These are phyloP conservation scores for Amoeboradix gromovi DNA, from an alignment of 371 early-diverging fungal species.

Conservation along the genomic window DNA sequence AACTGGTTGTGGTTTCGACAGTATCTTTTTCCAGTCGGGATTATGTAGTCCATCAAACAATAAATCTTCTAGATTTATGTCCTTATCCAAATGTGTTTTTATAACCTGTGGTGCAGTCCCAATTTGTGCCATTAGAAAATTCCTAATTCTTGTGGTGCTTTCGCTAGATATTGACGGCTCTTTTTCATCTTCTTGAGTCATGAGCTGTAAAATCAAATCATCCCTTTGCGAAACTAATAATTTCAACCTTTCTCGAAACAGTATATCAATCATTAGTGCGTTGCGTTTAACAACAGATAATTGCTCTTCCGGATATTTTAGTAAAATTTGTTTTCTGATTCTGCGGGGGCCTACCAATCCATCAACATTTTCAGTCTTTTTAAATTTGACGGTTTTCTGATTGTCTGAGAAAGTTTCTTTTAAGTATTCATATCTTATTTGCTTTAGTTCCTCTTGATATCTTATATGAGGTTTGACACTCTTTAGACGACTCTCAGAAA, in stretches of 20 bases:
- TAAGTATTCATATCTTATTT: not conserved
- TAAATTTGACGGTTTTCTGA: not conserved
- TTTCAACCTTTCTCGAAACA: not conserved
- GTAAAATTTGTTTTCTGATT: not conserved
- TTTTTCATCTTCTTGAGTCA: not conserved
- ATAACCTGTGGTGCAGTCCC: not conserved
- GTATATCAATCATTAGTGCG: not conserved
- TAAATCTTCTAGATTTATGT: not conserved
- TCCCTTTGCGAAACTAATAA: not conserved
- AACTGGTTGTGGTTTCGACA: not conserved
- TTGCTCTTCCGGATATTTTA: not conserved
- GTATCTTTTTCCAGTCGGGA: not conserved
- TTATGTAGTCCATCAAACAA: not conserved
- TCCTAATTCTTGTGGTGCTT: not conserved
- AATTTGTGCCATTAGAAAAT: not conserved
- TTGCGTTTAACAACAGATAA: not conserved
- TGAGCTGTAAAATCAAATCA: not conserved
- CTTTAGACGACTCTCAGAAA: not conserved
- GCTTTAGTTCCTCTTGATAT: not conserved
- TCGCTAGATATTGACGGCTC: not conserved
- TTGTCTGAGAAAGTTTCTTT: not conserved
- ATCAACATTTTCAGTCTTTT: not conserved
- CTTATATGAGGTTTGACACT: not conserved
- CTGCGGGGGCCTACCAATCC: not conserved
- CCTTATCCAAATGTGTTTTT: not conserved